Percentiles rank a stretch among this genome's conserved stretches.
These are phyloP conservation scores for Mycena sp. DNA, from an alignment of 1,284 basidiomycete species.

Conservation along the genomic window DNA sequence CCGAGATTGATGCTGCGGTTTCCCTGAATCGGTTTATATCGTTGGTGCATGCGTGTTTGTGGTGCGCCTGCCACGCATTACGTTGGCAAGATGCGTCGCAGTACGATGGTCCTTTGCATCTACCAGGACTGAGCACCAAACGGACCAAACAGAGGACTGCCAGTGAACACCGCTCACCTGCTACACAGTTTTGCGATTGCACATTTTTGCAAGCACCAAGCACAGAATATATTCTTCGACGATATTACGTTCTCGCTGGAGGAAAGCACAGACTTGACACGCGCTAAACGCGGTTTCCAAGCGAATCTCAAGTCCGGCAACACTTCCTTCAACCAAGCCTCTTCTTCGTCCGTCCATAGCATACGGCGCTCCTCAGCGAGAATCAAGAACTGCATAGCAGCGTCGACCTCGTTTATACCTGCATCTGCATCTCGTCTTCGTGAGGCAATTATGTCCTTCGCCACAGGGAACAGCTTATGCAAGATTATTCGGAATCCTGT, in stretches of 20 bases:
- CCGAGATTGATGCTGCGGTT: too few relatives aligned
- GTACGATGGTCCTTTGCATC: constrained; percentile 15
- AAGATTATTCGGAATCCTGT: constrained; percentile 1
- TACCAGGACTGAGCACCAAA: not conserved
- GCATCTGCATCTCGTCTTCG: not conserved
- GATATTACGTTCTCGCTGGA: not conserved
- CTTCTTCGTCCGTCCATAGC: constrained; percentile 6
- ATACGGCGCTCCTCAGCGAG: constrained; percentile 10
- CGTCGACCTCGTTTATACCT: not conserved
- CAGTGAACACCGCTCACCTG: too few relatives aligned
- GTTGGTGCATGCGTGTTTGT: constrained; percentile 18
- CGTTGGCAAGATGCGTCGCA: constrained; percentile 8
- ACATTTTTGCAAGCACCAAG: constrained; percentile 11
- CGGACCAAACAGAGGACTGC: too few relatives aligned
- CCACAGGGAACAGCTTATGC: constrained; percentile 4
- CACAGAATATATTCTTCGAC: constrained; percentile 5
- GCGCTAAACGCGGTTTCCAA: not conserved
- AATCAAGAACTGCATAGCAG: not conserved
- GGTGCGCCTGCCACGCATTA: constrained; percentile 6
- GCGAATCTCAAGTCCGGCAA: not conserved
- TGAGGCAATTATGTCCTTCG: not conserved
- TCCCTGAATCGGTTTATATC: constrained; percentile 8
- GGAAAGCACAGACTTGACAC: not conserved
- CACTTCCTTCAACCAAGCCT: constrained; percentile 8
- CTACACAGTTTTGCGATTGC: constrained; percentile 8